A percentile compares a stretch with the other conserved stretches of the same genome.
These are phyloP conservation scores for Vigna radiata DNA, from an alignment of 306 rosid species.

Conservation along the genomic window DNA sequence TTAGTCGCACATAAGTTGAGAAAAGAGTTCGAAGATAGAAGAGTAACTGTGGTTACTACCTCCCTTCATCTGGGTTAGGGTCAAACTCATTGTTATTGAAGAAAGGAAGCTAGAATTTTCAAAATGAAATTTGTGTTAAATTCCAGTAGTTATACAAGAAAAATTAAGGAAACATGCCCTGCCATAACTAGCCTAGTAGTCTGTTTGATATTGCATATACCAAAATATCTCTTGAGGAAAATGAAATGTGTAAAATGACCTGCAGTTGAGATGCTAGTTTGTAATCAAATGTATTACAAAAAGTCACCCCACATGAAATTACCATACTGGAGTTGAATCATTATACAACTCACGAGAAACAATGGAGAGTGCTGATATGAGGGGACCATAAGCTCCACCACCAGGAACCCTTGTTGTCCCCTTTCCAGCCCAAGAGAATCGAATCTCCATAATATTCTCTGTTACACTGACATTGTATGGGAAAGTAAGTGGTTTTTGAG, in stretches of 20 bases:
- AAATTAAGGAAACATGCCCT: not conserved
- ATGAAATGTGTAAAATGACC: not conserved
- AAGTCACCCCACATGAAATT: not conserved
- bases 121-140: not conserved
- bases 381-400: slow-evolving; percentile 68
- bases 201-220: not conserved
- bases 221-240: not conserved
- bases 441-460: slow-evolving; percentile 52
- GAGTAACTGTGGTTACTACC: not conserved
- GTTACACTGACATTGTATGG: slow-evolving; percentile 48
- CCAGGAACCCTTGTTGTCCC: slow-evolving; percentile 63
- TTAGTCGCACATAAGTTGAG: not conserved
- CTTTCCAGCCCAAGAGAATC: slow-evolving; percentile 72
- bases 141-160: not conserved
- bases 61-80: not conserved
- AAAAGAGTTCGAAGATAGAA: not conserved
- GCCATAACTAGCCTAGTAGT: not conserved
- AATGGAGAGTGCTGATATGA: slow-evolving; percentile 68
- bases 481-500: slow-evolving; percentile 47
- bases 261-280: slow-evolving; percentile 17
- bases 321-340: not conserved
- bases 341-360: slow-evolving; percentile 63
- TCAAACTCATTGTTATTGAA: not conserved
- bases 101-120: not conserved
- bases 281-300: not conserved